Percentiles rank a stretch among this genome's conserved stretches.
Evolutionary conservation across 768 basidiomycete species (phyloP).

Genomic region (Boletus reticuloceps): DNA sequence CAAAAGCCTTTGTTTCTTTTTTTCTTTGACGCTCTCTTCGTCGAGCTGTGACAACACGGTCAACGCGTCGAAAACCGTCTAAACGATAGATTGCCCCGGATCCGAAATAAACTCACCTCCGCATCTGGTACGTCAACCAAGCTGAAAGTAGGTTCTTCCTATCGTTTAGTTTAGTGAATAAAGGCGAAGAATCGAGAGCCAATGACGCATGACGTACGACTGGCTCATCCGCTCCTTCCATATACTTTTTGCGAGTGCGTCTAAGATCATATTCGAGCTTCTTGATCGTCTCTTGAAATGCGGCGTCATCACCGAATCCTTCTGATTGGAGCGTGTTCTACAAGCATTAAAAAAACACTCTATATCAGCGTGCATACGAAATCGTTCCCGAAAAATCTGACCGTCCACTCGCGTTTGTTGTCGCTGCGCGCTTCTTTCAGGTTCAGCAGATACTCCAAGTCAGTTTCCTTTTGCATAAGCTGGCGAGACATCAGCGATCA

Average conservation of each 20-base stretch:
- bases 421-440: constrained; percentile 61
- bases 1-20: constrained; percentile 86
- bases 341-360: background rate
- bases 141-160: constrained; percentile 87
- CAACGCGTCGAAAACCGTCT: background rate
- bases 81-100: background rate
- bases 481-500: constrained; percentile 25
- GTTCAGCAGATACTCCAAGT: constrained; percentile 61
- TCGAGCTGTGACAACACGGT: constrained; percentile 53
- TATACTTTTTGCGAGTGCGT: constrained; percentile 78
- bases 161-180: constrained; percentile 4
- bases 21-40: constrained; percentile 91
- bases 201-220: constrained; percentile 33
- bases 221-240: constrained; percentile 64
- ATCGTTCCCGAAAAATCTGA: constrained; percentile 28
- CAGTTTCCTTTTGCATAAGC: constrained; percentile 74
- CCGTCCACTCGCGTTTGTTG: constrained; percentile 75
- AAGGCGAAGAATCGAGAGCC: background rate
- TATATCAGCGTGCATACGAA: background rate
- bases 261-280: constrained; percentile 80
- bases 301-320: constrained; percentile 75
- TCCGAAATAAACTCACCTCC: constrained; percentile 47
- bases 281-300: constrained; percentile 79
- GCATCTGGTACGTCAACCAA: constrained; percentile 90
- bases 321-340: constrained; percentile 63